phyloP scores from a whole-genome alignment of 106 monocot species.

The Dioscorea alata region DNA sequence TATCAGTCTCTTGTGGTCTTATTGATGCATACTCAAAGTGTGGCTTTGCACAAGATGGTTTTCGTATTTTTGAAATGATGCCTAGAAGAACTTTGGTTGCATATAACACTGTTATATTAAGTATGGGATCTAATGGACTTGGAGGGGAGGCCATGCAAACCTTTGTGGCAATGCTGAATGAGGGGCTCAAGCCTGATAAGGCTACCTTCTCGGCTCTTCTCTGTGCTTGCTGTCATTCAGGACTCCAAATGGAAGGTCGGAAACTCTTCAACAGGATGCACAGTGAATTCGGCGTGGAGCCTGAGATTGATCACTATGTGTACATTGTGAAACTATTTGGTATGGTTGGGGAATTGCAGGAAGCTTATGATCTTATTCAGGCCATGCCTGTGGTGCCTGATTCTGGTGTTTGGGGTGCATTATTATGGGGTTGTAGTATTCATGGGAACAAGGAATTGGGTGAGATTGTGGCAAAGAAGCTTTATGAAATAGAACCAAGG shows the following conservation, averaged over 20 bases:
- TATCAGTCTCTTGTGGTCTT: conserved; percentile 43
- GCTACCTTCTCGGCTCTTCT: conserved; percentile 62
- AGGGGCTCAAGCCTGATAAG: conserved; percentile 35
- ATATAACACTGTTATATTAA: conserved; percentile 46
- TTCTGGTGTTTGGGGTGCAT: conserved; percentile 61
- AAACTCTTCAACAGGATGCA: conserved; percentile 41
- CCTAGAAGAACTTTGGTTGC: conserved; percentile 28
- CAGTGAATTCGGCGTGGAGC: conserved; percentile 35
- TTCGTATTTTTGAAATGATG: conserved; percentile 33
- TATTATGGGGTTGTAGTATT: conserved; percentile 61
- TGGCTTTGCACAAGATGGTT: conserved; percentile 35
- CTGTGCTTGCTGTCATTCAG: conserved; percentile 57
- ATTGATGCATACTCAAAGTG: conserved; percentile 57
- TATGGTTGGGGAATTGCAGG: conserved; percentile 36
- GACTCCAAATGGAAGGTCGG: conserved; percentile 30
- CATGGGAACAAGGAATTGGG: conserved; percentile 49
- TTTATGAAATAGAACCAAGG: conserved; percentile 32
- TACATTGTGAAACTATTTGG: conserved; percentile 66
- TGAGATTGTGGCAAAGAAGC: conserved; percentile 27
- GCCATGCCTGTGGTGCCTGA: conserved; percentile 40
- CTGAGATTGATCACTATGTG: conserved; percentile 55
- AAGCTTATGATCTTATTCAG: conserved; percentile 52
- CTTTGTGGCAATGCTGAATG: conserved; percentile 34
- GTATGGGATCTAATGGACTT: conserved; percentile 49
- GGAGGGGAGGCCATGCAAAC: conserved; percentile 23